These are phyloP conservation scores for Xylaria sp. DNA, from an alignment of 2,329 filamentous ascomycete genomes.

Conservation along the genomic window DNA sequence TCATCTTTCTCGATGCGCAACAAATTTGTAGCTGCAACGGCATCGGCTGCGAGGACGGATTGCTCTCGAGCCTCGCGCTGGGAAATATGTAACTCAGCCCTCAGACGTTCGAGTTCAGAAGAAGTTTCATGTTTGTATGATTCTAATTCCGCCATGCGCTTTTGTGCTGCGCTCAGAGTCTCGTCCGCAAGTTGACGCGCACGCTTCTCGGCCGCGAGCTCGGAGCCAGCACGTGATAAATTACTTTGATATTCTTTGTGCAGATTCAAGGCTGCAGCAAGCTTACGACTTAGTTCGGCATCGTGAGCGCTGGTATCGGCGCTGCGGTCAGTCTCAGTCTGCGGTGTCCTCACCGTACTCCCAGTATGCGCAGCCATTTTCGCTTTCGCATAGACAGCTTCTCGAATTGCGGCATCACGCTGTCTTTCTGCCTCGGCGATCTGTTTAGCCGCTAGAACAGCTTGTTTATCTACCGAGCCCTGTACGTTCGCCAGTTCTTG, in stretches of 20 bases:
- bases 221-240: conserved; percentile 69
- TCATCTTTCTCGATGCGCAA: conserved; percentile 88
- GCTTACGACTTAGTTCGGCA: conserved; percentile 77
- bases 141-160: conserved; percentile 83
- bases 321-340: conserved; percentile 66
- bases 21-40: conserved; percentile 74
- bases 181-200: conserved; percentile 88
- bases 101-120: conserved; percentile 82
- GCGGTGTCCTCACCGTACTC: conserved; percentile 66
- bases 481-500: conserved; percentile 90
- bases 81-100: conserved; percentile 80
- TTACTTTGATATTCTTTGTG: conserved; percentile 83
- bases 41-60: conserved; percentile 76
- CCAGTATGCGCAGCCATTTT: conserved; percentile 80
- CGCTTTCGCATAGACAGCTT: conserved; percentile 93
- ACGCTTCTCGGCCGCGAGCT: conserved; percentile 81
- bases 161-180: conserved; percentile 80
- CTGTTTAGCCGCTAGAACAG: conserved; percentile 80
- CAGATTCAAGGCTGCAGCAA: conserved; percentile 79
- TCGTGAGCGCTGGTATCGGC: conserved; percentile 62
- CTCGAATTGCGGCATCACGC: conserved; percentile 89
- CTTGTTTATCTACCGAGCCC: conserved; percentile 85
- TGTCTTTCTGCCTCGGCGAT: conserved; percentile 96
- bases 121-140: conserved; percentile 81
- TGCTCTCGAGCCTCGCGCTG: conserved; percentile 83